Evolutionary conservation across 2,329 filamentous ascomycete species (phyloP).

Genomic region (Bipolaris oryzae): DNA sequence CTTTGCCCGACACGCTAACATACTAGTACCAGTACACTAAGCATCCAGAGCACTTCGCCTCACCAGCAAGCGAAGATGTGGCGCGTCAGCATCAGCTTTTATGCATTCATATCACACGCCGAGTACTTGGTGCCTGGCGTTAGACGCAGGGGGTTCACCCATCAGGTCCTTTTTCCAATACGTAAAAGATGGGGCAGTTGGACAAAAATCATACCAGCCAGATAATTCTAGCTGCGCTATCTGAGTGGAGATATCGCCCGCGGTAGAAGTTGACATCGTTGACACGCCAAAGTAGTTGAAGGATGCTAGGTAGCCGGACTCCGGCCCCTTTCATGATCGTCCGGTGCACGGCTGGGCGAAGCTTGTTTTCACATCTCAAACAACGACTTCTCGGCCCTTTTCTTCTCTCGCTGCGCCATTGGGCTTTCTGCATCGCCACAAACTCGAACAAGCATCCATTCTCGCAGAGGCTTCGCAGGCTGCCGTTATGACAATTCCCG

Average conservation of each 20-base stretch:
- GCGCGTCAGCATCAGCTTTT: not conserved
- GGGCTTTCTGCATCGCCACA: not conserved
- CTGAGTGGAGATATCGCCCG: not conserved
- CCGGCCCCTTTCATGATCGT: conserved; percentile 4
- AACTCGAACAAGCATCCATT: not conserved
- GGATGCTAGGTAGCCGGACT: not conserved
- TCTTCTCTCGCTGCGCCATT: conserved; percentile 3
- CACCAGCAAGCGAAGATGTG: not conserved
- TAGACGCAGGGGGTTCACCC: not conserved
- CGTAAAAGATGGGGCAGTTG: not conserved
- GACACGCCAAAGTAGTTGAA: not conserved
- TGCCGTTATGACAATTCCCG: not conserved
- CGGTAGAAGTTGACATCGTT: not conserved
- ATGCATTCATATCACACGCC: conserved; percentile 1
- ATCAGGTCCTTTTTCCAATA: not conserved
- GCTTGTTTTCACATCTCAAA: conserved; percentile 9
- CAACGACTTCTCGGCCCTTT: not conserved
- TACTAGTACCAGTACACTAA: too few species aligned
- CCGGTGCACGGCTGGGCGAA: not conserved
- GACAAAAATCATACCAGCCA: not conserved
- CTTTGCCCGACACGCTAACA: not conserved
- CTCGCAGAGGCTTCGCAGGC: not conserved
- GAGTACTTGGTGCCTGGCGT: not conserved
- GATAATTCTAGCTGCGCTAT: not conserved
- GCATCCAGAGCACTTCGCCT: not conserved